Evolutionary conservation across 805 yeast genomes (phyloP), one percentile per base, ranked within the genome.

Genomic region (Candida orba): DNA sequence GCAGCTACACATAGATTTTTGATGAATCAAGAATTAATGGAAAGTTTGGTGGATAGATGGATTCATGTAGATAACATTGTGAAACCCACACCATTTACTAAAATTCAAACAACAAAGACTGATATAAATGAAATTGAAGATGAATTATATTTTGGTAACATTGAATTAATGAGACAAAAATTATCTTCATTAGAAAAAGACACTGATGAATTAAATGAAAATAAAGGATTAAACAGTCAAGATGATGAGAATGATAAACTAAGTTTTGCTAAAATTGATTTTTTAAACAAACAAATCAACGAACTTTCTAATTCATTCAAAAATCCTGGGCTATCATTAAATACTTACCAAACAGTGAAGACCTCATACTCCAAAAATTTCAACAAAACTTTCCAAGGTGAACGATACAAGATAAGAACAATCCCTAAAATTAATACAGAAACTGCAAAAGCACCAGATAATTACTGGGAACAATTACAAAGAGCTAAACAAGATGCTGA

Each of bases 21-120:
- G 8, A 58, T 64, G 36, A 75, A 75, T 52, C 79, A 73, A 37
- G 79, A 74, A 42, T 63, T 66, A 35, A 54, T 75, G 48, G 79
- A 75, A 45, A 71, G 68, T 45, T 65, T 73, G 24, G 63, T 71
- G 2, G 69, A 71, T 42, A 72, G 72, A 50, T 66, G 68, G 50
- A 53, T 73, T n/a, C 78, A 70, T 46, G 53, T 67, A 1, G 60
- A 68, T n/a, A 67, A 62, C 39, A 69, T 75, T n/a, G 54, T 64
- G 9, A 69, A 72, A 7, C 78, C 79, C 4, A 40, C 39, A 27
- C 53, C 60, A 4, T 58, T 51, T 39, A 47, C 63, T 1, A 37
- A 31, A 5, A 36, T 48, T 6, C 50, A 51, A 14, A 47, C 49
- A 13, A 45, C 52, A n/a, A 48, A 52, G 27, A 37, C 48, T 8